phyloP scores from a whole-genome alignment of 345 rosid genomes.

The Eucalyptus cloeziana region DNA sequence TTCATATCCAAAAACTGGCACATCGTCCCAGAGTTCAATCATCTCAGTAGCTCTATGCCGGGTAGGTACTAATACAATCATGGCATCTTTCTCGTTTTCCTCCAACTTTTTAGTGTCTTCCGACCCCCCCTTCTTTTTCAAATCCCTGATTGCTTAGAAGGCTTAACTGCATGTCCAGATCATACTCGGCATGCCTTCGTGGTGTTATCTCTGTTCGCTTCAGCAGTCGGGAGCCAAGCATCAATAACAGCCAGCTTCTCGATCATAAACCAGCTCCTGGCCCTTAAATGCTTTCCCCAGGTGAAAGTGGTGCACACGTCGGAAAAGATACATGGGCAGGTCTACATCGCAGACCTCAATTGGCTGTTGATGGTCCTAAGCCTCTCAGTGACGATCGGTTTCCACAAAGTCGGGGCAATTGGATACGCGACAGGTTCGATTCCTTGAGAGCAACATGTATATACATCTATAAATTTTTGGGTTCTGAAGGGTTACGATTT shows the following conservation, averaged over 20 bases:
- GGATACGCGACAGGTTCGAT: constrained; percentile 39
- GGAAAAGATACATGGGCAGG: constrained; percentile 35
- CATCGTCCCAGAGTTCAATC: constrained; percentile 7
- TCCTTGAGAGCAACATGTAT: not conserved
- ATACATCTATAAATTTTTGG: not conserved
- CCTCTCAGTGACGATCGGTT: constrained; percentile 31
- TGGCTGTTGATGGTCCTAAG: constrained; percentile 52
- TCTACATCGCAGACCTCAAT: constrained; percentile 52
- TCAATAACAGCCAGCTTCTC: constrained; percentile 56
- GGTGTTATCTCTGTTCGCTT: constrained; percentile 32
- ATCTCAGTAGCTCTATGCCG: constrained; percentile 32
- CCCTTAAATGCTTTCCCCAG: constrained; percentile 49
- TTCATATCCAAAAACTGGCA: constrained; percentile 31
- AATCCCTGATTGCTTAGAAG: not conserved
- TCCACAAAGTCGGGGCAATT: constrained; percentile 17
- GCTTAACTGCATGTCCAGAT: constrained; percentile 10
- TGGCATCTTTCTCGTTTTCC: not conserved
- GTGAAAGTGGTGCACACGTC: constrained; percentile 56
- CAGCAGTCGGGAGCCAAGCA: constrained; percentile 48
- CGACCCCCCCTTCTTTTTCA: not conserved
- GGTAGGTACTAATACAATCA: constrained; percentile 6
- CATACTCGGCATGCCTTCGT: constrained; percentile 20
- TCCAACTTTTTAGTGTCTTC: not conserved
- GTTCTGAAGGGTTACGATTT: not conserved
- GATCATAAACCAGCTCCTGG: constrained; percentile 50